Conservation (phyloP, 2,329 filamentous ascomycete genomes). For the Pseudocercospora crystallina region DNA sequence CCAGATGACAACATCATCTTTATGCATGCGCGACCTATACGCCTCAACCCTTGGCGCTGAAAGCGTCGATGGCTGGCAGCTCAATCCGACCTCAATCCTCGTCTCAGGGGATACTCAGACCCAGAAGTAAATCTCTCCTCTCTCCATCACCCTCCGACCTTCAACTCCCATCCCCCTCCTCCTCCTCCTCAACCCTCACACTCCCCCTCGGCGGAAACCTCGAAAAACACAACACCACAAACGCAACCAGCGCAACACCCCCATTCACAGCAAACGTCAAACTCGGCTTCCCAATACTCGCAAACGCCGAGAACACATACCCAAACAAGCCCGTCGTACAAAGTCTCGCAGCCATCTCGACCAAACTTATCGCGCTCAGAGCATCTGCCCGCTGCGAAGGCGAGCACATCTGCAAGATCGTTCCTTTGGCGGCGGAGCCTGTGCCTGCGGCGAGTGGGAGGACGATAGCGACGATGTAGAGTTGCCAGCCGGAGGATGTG, state of each 20-base stretch:
- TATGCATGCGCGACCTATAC: no score
- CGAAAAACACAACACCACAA: slow-evolving; percentile 46
- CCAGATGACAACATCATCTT: no score
- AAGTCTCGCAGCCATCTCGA: slow-evolving; percentile 67
- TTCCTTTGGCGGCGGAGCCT: slow-evolving; percentile 68
- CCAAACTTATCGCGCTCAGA: slow-evolving; percentile 65
- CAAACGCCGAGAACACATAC: slow-evolving; percentile 63
- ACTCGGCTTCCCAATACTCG: slow-evolving; percentile 58
- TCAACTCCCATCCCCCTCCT: slow-evolving; percentile 1
- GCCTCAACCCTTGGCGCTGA: no score
- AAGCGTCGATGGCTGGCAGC: no score
- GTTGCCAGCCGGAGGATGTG: slow-evolving; percentile 64
- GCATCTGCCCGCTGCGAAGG: slow-evolving; percentile 64
- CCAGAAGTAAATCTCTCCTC: no score
- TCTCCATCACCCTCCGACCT: background rate
- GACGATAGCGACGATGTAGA: slow-evolving; percentile 65
- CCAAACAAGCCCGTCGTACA: slow-evolving; percentile 66
- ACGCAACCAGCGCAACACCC: slow-evolving; percentile 56
- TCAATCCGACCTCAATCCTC: no score
- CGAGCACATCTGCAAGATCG: slow-evolving; percentile 70
- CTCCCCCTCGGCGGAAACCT: slow-evolving; percentile 48
- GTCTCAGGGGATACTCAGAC: no score
- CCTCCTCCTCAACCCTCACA: slow-evolving; percentile 21
- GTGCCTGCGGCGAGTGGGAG: slow-evolving; percentile 69
- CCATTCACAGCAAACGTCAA: slow-evolving; percentile 69